Conservation (phyloP, 345 rosid genomes). For the Brassica nigra region DNA sequence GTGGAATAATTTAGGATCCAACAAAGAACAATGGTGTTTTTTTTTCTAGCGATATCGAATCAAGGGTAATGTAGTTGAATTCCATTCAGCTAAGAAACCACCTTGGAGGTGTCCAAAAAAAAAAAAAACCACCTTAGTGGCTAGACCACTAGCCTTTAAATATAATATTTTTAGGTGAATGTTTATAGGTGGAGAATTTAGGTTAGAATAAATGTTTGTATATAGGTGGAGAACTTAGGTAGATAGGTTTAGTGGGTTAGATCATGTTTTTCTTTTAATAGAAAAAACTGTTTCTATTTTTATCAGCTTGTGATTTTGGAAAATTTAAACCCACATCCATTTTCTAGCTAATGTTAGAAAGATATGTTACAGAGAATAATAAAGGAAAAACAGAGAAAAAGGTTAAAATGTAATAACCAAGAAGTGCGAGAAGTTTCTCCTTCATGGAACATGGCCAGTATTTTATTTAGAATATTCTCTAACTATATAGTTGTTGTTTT, state of each 20-base stretch:
- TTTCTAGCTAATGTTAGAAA: neutral
- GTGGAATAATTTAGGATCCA: neutral
- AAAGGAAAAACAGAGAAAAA: neutral
- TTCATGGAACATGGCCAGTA: conserved; percentile 7
- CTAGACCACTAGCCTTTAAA: conserved; percentile 19
- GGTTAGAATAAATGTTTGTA: conserved; percentile 19
- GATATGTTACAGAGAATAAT: neutral
- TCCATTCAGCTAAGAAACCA: conserved; percentile 17
- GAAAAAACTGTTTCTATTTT: neutral
- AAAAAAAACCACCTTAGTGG: conserved; percentile 18
- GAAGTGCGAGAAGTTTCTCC: conserved; percentile 9
- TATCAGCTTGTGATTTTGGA: neutral
- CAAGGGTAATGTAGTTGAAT: neutral
- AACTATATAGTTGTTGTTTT: neutral
- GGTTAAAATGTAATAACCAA: neutral
- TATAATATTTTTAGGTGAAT: conserved; percentile 23
- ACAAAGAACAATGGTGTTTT: neutral
- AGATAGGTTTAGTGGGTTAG: conserved; percentile 20
- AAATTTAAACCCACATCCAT: conserved; percentile 1
- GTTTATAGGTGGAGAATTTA: conserved; percentile 30
- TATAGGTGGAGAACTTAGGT: conserved; percentile 35
- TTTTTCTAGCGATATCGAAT: neutral
- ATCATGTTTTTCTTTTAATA: neutral
- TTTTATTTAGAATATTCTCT: conserved; percentile 4
- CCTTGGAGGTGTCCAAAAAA: neutral